Evolutionary conservation across 1,139 yeast species (phyloP), one percentile per base, ranked within the genome.

Genomic region (Nematodospora anomalae): DNA sequence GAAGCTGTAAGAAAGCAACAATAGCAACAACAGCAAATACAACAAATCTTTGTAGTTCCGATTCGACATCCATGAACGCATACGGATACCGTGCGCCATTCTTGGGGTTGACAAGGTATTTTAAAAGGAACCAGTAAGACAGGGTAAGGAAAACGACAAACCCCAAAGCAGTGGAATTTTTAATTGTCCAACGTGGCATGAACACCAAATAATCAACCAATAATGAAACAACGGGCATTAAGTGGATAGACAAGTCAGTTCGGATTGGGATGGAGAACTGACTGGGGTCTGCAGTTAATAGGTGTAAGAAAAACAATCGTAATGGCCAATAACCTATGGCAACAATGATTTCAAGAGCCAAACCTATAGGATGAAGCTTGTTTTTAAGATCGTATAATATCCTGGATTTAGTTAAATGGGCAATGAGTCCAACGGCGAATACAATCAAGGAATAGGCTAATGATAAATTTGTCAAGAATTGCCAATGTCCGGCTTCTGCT

Each of bases 241-340:
- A 58, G 55, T 83, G 90, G 43, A 83, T 67, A 4, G 76, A 58
- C 32, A 81, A 47, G 51, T 83, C 90, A 5, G 76, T 62, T 2
- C 46, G 23, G n/a, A 78, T 14, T 1, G 83, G 78, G 27, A 81
- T 62, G 6, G 47, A 34, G 26, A 58, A 55, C 3, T 51, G 53
- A 1, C 49, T 44, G 1, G 62, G 60, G 38, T 70, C 68, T 38
- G 67, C 48, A 7, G 58, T 57, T 30, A 70, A 54, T 36, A 79
- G 53, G 11, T 64, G 58, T 23, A 72, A 50, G 35, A 72, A 70
- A 48, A 77, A 75, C 6, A 82, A 41, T 42, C 80, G 60, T 45
- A 82, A 65, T 0, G 82, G 79, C 89, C 90, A 83, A 55, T 83
- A 83, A 6, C 82, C 75, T 3, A 61, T 28, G 0, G 85, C 69